phyloP scores from a whole-genome alignment of 805 yeast species.

The Barnettozyma californica region DNA sequence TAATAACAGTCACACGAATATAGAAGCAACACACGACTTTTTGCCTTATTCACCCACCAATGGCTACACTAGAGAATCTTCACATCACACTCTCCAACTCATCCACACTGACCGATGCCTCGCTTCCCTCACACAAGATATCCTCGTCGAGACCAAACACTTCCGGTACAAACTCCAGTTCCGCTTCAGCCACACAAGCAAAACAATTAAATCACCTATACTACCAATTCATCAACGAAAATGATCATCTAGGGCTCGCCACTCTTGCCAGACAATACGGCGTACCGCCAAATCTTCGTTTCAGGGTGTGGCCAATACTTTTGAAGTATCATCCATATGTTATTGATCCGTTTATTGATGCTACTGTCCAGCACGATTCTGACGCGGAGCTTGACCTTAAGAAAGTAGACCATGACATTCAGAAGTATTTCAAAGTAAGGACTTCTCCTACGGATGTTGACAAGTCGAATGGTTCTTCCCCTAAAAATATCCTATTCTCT shows the following conservation, averaged over 20 bases:
- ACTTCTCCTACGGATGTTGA: not conserved
- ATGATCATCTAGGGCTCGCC: conserved; percentile 73
- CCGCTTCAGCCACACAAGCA: conserved; percentile 7
- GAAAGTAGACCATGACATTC: conserved; percentile 49
- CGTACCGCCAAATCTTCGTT: conserved; percentile 75
- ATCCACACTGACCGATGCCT: conserved; percentile 7
- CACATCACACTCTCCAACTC: conserved; percentile 19
- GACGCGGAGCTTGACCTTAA: conserved; percentile 25
- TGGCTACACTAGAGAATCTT: conserved; percentile 11
- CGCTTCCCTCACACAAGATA: conserved; percentile 1
- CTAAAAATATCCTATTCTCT: conserved; percentile 17
- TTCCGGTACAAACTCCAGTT: conserved; percentile 9
- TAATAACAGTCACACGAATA: conserved; percentile 9
- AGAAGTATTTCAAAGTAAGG: conserved; percentile 50
- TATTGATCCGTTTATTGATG: conserved; percentile 63
- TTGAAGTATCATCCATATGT: conserved; percentile 84
- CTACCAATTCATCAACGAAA: conserved; percentile 46
- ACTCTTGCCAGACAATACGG: conserved; percentile 78
- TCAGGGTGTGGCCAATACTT: conserved; percentile 78
- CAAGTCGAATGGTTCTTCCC: conserved; percentile 4
- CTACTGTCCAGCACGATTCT: conserved; percentile 31
- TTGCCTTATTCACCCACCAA: conserved; percentile 1
- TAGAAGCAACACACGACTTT: conserved; percentile 7
- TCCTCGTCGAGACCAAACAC: conserved; percentile 1
- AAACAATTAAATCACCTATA: conserved; percentile 39